Base-by-base conservation (phyloP, 2,329 filamentous ascomycete genomes). In the Paraphaeosphaeria sporulosa region DNA sequence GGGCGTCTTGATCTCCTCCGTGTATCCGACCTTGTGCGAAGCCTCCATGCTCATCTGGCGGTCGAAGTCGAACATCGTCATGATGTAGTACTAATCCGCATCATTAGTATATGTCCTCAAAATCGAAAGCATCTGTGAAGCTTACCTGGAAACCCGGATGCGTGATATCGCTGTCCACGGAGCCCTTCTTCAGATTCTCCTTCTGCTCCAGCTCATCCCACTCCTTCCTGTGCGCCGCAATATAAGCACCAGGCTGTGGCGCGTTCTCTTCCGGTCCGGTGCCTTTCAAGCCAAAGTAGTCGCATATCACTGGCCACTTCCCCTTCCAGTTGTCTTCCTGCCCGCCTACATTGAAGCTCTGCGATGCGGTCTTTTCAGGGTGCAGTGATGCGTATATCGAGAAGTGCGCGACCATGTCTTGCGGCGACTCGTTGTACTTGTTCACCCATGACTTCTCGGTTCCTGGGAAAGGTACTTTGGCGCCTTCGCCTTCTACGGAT, bases 241-340 rank as follows among this genome's bases (percentile, higher is more conserved):
- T 70, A 49, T 74, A 75, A 8, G 67, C 68, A 10, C 67, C 70
- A 2, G 71, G 71, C 59, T 74, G 71, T 7, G 71, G 70, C 19
- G 71, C 63, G 27, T 68, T 64, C 56, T 70, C 64, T 54, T 67
- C 67, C 6, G 72, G 72, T 0, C 70, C 70, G 8, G 77, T 77
- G 1, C 81, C 81, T 62, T 79, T 78, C 42, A 83, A 68, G 2
- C 79, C 78, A 70, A 83, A 83, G 64, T 82, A 83, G 7, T 79
- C 74, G 64, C 79, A 81, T 47, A 83, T 78, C 6, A 81, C 65
- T 2, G 80, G 79, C 81, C 81, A 83, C 64, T 82, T 82, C 12
- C 70, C 64, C 17, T 74, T 76, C 81, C 81, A 83, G 2, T 73
- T 76, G 5, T 72, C 62, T 34, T 76, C 70, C 54, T 74, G 77